Percentiles rank a stretch among this genome's conserved stretches.
Conservation (phyloP, 164 flowering plant species). For the Pachysandra terminalis region DNA sequence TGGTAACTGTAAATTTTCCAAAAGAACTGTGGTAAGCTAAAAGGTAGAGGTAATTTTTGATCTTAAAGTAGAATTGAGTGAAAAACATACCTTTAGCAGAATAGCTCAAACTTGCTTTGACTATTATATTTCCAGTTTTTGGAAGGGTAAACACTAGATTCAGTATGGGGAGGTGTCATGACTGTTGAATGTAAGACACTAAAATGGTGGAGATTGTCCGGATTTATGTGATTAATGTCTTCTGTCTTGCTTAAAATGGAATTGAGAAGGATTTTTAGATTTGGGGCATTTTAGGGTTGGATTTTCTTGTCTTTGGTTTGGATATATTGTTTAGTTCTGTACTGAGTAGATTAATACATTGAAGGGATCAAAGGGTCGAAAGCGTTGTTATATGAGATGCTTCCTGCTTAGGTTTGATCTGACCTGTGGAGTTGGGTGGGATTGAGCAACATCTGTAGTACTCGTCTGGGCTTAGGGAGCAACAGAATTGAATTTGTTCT, state of each 20-base stretch:
- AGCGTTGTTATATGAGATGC: background rate
- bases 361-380: conserved; percentile 9
- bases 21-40: background rate
- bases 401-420: background rate
- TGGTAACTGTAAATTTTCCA: background rate
- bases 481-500: background rate
- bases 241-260: background rate
- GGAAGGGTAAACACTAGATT: background rate
- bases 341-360: background rate
- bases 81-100: no score
- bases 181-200: background rate
- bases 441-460: background rate
- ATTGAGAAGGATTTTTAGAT: background rate
- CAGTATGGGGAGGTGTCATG: background rate
- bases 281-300: background rate
- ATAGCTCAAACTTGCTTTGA: no score
- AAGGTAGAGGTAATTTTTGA: background rate
- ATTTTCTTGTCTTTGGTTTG: background rate
- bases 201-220: conserved; percentile 5
- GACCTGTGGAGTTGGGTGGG: background rate
- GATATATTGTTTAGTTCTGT: background rate
- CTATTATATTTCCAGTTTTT: background rate
- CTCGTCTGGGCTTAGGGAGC: background rate
- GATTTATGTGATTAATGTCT: conserved; percentile 1
- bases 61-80: no score